A percentile compares a stretch with the other conserved stretches of the same genome.
Evolutionary conservation across 805 yeast genomes (phyloP).

Genomic region (Candida krabiensis): DNA sequence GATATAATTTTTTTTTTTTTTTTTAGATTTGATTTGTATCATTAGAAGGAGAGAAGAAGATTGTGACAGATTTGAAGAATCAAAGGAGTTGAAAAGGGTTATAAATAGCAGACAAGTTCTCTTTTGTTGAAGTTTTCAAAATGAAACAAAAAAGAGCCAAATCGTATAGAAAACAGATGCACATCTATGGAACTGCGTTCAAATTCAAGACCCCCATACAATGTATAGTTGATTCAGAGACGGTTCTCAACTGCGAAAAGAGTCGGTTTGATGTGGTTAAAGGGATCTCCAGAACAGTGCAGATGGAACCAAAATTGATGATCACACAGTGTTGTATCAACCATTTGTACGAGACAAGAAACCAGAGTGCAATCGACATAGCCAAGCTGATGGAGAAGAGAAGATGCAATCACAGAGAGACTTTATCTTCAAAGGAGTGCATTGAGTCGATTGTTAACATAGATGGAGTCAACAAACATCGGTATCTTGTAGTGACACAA

Average conservation of each 20-base stretch:
- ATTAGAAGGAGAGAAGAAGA: too few relatives aligned
- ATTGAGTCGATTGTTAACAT: slow-evolving; percentile 66
- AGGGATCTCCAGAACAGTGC: slow-evolving; percentile 78
- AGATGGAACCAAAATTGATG: slow-evolving; percentile 84
- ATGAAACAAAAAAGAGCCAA: slow-evolving; percentile 98
- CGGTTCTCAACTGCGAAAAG: slow-evolving; percentile 63
- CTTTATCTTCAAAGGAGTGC: slow-evolving; percentile 68
- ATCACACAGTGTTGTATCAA: slow-evolving; percentile 96
- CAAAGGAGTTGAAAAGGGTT: too few relatives aligned
- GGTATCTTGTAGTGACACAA: slow-evolving; percentile 88
- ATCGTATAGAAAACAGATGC: slow-evolving; percentile 89
- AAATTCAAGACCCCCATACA: slow-evolving; percentile 94
- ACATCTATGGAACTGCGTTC: slow-evolving; percentile 79
- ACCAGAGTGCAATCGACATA: slow-evolving; percentile 73
- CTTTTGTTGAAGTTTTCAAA: slow-evolving; percentile 7
- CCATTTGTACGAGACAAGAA: slow-evolving; percentile 67
- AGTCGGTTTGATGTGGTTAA: slow-evolving; percentile 78
- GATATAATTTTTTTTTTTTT: too few relatives aligned
- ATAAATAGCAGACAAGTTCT: too few relatives aligned
- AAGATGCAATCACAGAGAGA: slow-evolving; percentile 74
- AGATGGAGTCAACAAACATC: slow-evolving; percentile 80
- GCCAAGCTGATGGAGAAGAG: slow-evolving; percentile 90
- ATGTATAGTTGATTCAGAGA: slow-evolving; percentile 79
- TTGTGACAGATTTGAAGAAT: too few relatives aligned
- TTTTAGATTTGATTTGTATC: too few relatives aligned